Conservation (phyloP, 192 early-diverging fungal genomes). For the Backusella tuberculispora region DNA sequence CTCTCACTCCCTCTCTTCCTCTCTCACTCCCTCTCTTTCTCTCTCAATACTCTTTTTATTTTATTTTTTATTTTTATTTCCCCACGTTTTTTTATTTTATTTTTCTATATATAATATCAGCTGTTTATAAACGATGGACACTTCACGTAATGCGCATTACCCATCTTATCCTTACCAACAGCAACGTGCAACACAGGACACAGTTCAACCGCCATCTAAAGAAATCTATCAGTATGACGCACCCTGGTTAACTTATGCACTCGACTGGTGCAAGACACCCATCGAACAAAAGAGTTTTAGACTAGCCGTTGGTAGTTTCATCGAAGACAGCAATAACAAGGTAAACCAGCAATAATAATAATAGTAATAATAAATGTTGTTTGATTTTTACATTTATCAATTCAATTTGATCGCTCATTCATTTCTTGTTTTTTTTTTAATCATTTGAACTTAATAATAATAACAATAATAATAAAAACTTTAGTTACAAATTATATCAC, state of each 20-base stretch:
- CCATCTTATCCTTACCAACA: conserved; percentile 21
- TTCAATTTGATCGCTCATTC: background rate
- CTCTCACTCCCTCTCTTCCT: no score
- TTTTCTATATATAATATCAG: background rate
- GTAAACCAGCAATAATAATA: conserved; percentile 29
- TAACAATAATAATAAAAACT: background rate
- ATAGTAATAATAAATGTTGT: background rate
- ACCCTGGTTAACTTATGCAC: conserved; percentile 84
- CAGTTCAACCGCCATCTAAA: conserved; percentile 46
- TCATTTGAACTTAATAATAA: no score
- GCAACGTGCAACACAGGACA: conserved; percentile 23
- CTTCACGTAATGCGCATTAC: conserved; percentile 20
- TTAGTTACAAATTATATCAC: conserved; percentile 69
- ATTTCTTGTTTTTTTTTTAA: conserved; percentile 3
- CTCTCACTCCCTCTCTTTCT: background rate
- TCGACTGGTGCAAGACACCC: conserved; percentile 83
- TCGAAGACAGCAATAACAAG: conserved; percentile 74
- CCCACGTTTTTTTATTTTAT: background rate
- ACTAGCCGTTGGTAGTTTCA: conserved; percentile 81
- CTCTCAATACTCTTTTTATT: background rate
- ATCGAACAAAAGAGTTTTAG: conserved; percentile 71
- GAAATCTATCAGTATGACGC: conserved; percentile 85
- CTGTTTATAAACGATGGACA: conserved; percentile 11
- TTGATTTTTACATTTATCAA: background rate
- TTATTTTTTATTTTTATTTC: background rate